Evolutionary conservation across 768 basidiomycete genomes (phyloP), one percentile per base, ranked within the genome.

Genomic region (Boletus reticuloceps): DNA sequence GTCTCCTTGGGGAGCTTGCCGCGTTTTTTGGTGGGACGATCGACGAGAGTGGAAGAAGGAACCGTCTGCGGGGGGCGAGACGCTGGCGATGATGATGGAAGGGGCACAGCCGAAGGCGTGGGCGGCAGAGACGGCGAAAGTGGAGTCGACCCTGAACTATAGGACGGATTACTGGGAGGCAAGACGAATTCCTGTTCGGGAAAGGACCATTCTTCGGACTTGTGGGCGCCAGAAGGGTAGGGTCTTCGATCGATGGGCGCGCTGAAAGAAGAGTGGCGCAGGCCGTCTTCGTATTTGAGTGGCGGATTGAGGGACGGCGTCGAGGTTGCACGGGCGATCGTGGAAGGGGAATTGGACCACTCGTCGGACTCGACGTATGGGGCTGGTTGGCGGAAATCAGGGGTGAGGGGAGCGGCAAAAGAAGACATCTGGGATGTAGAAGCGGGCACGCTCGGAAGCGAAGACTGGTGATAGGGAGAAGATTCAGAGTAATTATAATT

Each of bases 1-100:
- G 91, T 91, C 73, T 91, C 89, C 76, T 93, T 93, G 42, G 91
- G 91, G 11, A 94, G 81, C 74, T 94, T 93, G 55, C 91, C 90
- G 54, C 91, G 83, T 67, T 91, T 91, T 61, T 90, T 85, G 44
- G 82, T 84, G 14, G 88, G 88, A 19, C 88, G 86, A 60, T 90
- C 88, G 59, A 85, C 84, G 53, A 88, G 83, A 27, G 81, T 77
- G 10, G 85, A 83, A 29, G 75, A 71, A 11, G 82, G 73, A 25
- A 81, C 71, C 6, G 77, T 55, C 60, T 78, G 80, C 4, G 84
- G 80, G 2, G 84, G 80, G 46, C 82, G 83, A 0, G 81, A 76
- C 2, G 57, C 11, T 0, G 69, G 67, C 2, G 84, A 80, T 53
- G 73, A 71, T 36, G 73, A 71, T 34, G 80, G 71, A 16, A 80